Evolutionary conservation across 176 grass and related monocot species (phyloP), one percentile per base, ranked within the genome.

Genomic region (Zizania latifolia): DNA sequence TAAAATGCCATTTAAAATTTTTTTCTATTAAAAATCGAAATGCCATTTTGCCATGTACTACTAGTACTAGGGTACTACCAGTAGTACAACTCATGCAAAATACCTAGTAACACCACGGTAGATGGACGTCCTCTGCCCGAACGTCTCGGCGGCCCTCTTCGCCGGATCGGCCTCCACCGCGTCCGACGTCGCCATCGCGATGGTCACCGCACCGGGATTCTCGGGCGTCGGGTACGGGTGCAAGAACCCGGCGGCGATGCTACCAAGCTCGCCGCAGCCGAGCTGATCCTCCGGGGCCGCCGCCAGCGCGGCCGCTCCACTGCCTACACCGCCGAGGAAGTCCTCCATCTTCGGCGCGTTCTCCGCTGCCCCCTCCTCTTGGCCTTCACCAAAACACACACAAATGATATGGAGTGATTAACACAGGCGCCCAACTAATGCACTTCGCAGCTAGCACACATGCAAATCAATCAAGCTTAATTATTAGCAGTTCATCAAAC

Each of bases 101-200:
- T 87, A 97, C 94, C 88, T 93, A 13, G 94, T 97, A 53, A 97
- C 94, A 27, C 94, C 94, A 0, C 94, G 94, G 71, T 93, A 97
- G 82, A 97, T 92, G 24, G 94, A 97, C 6, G 90, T 97, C 58
- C 94, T 73, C 56, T 93, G 94, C 15, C 94, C 94, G 40, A 93
- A 97, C 14, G 90, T 85, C 46, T 97, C 93, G 6, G 58, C 26
- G 6, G 78, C 51, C 56, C 68, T 76, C 83, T 19, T 89, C 0
- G 80, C 65, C 83, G 87, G 81, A 75, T 90, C 87, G 4, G 81
- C 29, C 83, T 89, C 80, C 16, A 27, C 77, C 3, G 56, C 71
- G 29, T 80, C 88, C 0, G n/a, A n/a, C n/a, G 36, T 80, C 50
- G 74, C 81, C 36, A 50, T 75, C 11, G 78, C 85, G 0, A 86